phyloP scores from a whole-genome alignment of 2,329 filamentous ascomycete genomes.

The Gnomoniopsis sp. region DNA sequence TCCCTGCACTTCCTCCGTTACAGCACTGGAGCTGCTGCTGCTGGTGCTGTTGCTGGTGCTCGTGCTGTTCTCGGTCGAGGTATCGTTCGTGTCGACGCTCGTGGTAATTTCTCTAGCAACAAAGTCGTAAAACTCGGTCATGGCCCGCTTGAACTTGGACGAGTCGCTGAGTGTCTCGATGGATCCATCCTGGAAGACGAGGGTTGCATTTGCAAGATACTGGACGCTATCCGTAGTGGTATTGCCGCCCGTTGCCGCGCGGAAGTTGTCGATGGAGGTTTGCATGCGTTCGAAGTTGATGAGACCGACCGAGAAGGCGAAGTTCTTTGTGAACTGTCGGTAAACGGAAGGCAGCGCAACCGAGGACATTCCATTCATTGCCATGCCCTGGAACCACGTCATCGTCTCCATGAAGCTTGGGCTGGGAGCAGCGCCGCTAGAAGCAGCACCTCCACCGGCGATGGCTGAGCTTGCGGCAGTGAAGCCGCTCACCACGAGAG shows the following conservation, averaged over 20 bases:
- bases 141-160: conserved; percentile 53
- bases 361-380: conserved; percentile 94
- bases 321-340: conserved; percentile 86
- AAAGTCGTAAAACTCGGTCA: conserved; percentile 46
- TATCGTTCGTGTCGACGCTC: conserved; percentile 36
- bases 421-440: conserved; percentile 59
- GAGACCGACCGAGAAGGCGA: conserved; percentile 84
- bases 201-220: conserved; percentile 70
- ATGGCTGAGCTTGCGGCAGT: conserved; percentile 64
- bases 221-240: conserved; percentile 74
- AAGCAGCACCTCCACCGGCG: conserved; percentile 49
- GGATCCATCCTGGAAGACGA: conserved; percentile 65
- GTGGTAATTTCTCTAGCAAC: conserved; percentile 50
- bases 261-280: conserved; percentile 78
- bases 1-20: conserved; percentile 60
- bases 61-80: not conserved
- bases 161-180: conserved; percentile 38
- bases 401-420: conserved; percentile 85
- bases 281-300: conserved; percentile 82
- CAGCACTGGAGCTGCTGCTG: conserved; percentile 17
- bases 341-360: conserved; percentile 86
- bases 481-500: conserved; percentile 69
- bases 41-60: conserved; percentile 19
- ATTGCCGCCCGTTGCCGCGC: conserved; percentile 78
- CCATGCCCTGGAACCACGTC: conserved; percentile 89